Evolutionary conservation across 2,329 filamentous ascomycete species (phyloP).

Genomic region (Alternaria metachromatica): DNA sequence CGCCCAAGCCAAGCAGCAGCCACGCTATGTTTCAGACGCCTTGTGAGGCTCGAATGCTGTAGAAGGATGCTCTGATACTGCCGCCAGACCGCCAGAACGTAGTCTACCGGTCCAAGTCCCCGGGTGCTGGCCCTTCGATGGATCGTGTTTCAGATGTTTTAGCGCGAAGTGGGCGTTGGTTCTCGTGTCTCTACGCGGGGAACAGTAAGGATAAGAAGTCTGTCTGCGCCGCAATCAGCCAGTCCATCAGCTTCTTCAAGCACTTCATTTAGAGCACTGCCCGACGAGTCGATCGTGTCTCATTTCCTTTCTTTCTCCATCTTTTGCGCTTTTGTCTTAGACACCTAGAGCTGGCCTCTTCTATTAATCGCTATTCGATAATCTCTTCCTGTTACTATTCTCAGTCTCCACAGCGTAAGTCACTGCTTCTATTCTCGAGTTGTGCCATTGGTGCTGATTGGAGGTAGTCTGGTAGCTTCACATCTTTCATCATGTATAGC

Average conservation of each 20-base stretch:
- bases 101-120: conserved; percentile 29
- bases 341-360: conserved; percentile 55
- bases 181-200: conserved; percentile 37
- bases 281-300: conserved; percentile 50
- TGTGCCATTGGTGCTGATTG: conserved; percentile 19
- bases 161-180: conserved; percentile 45
- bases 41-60: conserved; percentile 36
- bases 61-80: conserved; percentile 37
- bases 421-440: conserved; percentile 15
- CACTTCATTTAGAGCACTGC: conserved; percentile 36
- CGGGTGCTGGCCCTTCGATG: conserved; percentile 34
- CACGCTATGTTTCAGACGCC: conserved; percentile 47
- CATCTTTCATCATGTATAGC: conserved; percentile 49
- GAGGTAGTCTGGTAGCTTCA: conserved; percentile 46
- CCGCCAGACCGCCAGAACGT: conserved; percentile 29
- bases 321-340: conserved; percentile 48
- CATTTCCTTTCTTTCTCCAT: conserved; percentile 33
- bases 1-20: conserved; percentile 34
- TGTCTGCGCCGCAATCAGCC: conserved; percentile 46
- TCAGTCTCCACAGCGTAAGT: conserved; percentile 41
- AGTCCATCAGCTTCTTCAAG: conserved; percentile 30
- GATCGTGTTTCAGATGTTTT: conserved; percentile 51
- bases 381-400: conserved; percentile 37
- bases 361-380: conserved; percentile 48
- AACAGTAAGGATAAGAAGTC: conserved; percentile 45